These are phyloP conservation scores for Tetrapyrgos nigripes DNA, from an alignment of 1,284 basidiomycete genomes.

Conservation along the genomic window DNA sequence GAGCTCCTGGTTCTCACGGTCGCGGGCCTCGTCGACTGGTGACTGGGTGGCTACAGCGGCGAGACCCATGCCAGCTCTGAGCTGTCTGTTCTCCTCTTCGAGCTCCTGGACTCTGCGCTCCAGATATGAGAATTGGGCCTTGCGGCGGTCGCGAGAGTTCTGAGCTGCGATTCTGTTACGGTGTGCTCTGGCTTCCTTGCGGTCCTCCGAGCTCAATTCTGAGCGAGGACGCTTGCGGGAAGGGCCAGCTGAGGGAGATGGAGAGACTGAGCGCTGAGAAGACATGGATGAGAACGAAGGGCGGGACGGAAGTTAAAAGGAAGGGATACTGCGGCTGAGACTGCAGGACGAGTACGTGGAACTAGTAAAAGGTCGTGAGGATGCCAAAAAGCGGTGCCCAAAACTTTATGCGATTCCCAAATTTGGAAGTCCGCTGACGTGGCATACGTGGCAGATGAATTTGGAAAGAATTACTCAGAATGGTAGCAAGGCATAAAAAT, in stretches of 20 bases:
- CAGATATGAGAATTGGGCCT: conserved; percentile 75
- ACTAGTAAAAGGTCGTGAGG: not conserved
- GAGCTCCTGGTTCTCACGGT: conserved; percentile 76
- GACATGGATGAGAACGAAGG: conserved; percentile 18
- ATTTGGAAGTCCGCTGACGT: no score
- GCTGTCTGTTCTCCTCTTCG: conserved; percentile 83
- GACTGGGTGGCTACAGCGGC: conserved; percentile 43
- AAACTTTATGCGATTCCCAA: no score
- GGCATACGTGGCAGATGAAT: not conserved
- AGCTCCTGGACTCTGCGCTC: conserved; percentile 83
- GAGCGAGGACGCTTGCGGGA: conserved; percentile 75
- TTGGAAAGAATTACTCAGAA: not conserved
- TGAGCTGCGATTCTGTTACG: conserved; percentile 86
- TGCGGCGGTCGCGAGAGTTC: conserved; percentile 82
- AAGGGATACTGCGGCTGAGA: not conserved
- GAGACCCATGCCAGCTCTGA: conserved; percentile 71
- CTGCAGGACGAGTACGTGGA: not conserved
- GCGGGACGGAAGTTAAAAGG: not conserved
- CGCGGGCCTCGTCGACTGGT: conserved; percentile 49
- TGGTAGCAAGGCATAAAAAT: no score
- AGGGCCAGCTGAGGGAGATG: conserved; percentile 43
- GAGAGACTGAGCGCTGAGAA: conserved; percentile 30
- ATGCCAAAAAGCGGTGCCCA: not conserved
- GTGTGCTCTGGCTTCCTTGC: conserved; percentile 83
- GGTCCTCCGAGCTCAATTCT: conserved; percentile 68